phyloP scores from a whole-genome alignment of 148 eudicot genomes.

The Gaultheria prostrata region DNA sequence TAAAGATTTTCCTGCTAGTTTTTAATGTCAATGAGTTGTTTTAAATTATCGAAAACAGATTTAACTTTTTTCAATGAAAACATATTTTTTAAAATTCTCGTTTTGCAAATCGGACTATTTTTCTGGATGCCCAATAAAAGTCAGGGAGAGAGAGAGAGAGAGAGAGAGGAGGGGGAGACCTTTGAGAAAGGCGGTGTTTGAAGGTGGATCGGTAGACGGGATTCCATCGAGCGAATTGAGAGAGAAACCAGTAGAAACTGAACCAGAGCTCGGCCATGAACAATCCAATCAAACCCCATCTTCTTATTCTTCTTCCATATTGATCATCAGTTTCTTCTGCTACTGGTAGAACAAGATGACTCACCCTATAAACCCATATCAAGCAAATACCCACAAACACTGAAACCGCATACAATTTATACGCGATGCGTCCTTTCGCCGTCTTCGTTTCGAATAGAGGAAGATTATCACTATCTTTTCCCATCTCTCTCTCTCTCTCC shows the following conservation, averaged over 20 bases:
- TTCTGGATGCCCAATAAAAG: no score
- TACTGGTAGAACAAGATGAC: not conserved
- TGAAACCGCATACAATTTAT: slow-evolving; percentile 11
- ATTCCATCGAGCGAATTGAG: slow-evolving; percentile 23
- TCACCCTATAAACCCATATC: slow-evolving; percentile 11
- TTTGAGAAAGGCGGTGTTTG: slow-evolving; percentile 25
- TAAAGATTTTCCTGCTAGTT: no score
- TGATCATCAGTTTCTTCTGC: not conserved
- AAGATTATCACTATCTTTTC: slow-evolving; percentile 5
- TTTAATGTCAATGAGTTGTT: no score
- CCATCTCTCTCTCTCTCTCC: not conserved
- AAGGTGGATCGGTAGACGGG: slow-evolving; percentile 26
- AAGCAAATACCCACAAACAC: slow-evolving; percentile 17
- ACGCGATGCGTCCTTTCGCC: slow-evolving; percentile 16
- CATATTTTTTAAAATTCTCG: no score
- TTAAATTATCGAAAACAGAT: no score
- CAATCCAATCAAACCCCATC: slow-evolving; percentile 22
- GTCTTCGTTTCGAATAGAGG: slow-evolving; percentile 20
- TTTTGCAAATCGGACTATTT: no score
- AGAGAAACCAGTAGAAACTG: slow-evolving; percentile 25
- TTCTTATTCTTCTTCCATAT: not conserved
- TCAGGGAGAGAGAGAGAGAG: not conserved
- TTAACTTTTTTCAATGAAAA: no score
- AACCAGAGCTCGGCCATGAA: slow-evolving; percentile 29
- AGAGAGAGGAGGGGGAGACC: not conserved